Evolutionary conservation across 306 rosid genomes (phyloP).

Genomic region (Styphnolobium japonicum): DNA sequence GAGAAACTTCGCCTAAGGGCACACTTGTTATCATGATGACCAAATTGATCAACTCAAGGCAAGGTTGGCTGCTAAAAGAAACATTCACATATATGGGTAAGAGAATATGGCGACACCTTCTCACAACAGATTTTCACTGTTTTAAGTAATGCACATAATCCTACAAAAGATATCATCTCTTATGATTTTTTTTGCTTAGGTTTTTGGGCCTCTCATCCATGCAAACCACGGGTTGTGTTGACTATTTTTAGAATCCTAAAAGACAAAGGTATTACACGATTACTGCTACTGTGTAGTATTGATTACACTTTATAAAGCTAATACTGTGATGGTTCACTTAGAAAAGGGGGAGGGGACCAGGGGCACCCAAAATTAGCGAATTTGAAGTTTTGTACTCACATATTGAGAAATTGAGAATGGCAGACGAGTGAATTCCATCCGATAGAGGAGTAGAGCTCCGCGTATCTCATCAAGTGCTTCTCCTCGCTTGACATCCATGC

Average conservation of each 20-base stretch:
- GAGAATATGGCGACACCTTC: background rate
- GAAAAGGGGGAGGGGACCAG: too few species aligned
- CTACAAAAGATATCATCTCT: too few species aligned
- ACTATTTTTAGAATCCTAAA: background rate
- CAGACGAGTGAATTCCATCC: constrained; percentile 86
- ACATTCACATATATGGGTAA: background rate
- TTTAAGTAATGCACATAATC: too few species aligned
- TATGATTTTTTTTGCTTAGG: too few species aligned
- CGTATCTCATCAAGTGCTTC: constrained; percentile 63
- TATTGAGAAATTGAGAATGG: constrained; percentile 80
- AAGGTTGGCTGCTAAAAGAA: background rate
- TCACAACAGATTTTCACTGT: background rate
- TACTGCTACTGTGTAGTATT: background rate
- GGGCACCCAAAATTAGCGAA: background rate
- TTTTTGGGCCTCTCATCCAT: too few species aligned
- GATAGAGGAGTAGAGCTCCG: constrained; percentile 66
- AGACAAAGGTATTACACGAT: background rate
- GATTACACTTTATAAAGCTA: background rate
- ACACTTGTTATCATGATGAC: background rate
- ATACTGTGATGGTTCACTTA: background rate
- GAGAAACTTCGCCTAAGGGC: background rate
- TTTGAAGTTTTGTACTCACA: constrained; percentile 55
- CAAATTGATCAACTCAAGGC: background rate
- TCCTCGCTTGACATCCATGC: constrained; percentile 94
- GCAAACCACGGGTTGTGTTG: background rate